Evolutionary conservation across 2,329 filamentous ascomycete genomes (phyloP).

Genomic region (Phaeosphaeria sp.): DNA sequence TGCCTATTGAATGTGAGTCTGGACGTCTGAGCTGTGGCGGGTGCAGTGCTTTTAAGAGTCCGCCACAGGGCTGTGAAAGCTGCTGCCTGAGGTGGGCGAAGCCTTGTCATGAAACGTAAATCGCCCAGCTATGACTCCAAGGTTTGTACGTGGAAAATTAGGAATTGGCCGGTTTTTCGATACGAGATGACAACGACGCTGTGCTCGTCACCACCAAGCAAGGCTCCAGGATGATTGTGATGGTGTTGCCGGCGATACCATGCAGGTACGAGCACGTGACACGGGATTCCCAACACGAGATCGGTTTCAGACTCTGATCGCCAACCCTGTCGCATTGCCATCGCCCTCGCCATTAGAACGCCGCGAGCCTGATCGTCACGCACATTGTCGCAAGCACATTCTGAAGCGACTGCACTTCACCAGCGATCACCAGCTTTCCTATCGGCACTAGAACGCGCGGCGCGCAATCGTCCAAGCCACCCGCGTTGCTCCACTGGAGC

Average conservation of each 20-base stretch:
- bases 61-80: conserved; percentile 11
- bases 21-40: background rate
- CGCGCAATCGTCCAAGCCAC: conserved; percentile 29
- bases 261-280: background rate
- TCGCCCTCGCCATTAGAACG: background rate
- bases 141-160: no score
- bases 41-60: conserved; percentile 2
- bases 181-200: background rate
- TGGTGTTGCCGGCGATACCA: background rate
- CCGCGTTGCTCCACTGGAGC: no score
- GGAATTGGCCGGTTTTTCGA: no score
- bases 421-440: background rate
- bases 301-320: conserved; percentile 19
- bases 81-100: conserved; percentile 18
- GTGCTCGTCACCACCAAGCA: background rate
- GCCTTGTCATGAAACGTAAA: background rate
- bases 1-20: background rate
- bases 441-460: conserved; percentile 12
- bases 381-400: background rate
- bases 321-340: background rate
- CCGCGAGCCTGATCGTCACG: background rate
- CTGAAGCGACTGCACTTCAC: background rate
- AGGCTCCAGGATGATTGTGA: background rate
- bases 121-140: background rate
- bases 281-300: background rate